phyloP scores from a whole-genome alignment of 1,139 yeast species.

The Keqinozyma sinolaborantium region DNA sequence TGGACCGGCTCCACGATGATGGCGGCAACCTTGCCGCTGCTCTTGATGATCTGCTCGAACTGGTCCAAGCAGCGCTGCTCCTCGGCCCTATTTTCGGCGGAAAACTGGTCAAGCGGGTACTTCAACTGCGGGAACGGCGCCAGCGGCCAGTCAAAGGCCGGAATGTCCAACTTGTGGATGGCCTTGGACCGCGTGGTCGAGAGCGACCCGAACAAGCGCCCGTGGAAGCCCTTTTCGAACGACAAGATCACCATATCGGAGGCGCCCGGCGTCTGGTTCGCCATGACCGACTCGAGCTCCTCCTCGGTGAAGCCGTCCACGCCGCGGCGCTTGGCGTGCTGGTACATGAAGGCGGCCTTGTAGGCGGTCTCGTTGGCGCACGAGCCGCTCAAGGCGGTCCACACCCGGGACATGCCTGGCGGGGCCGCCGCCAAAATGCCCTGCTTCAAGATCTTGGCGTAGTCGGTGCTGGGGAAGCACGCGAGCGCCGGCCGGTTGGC shows the following conservation, averaged over 20 bases:
- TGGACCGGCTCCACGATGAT: slow-evolving; percentile 77
- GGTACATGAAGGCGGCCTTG: slow-evolving; percentile 77
- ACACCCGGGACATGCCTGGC: slow-evolving; percentile 58
- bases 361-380: slow-evolving; percentile 77
- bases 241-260: slow-evolving; percentile 67
- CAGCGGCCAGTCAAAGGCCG: slow-evolving; percentile 75
- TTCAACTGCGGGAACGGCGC: slow-evolving; percentile 67
- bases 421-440: slow-evolving; percentile 69
- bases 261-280: slow-evolving; percentile 63
- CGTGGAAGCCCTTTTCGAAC: slow-evolving; percentile 72
- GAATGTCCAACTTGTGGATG: slow-evolving; percentile 70
- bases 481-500: slow-evolving; percentile 71
- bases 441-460: slow-evolving; percentile 44
- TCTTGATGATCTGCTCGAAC: slow-evolving; percentile 51
- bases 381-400: slow-evolving; percentile 73
- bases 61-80: slow-evolving; percentile 58
- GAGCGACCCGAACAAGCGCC: slow-evolving; percentile 69
- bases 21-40: slow-evolving; percentile 60
- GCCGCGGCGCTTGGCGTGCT: slow-evolving; percentile 59
- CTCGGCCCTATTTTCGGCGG: slow-evolving; percentile 51
- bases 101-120: slow-evolving; percentile 58
- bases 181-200: slow-evolving; percentile 75
- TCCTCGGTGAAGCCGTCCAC: slow-evolving; percentile 49
- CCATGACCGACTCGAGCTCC: slow-evolving; percentile 62
- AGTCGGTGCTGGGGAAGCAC: slow-evolving; percentile 63